Conservation (phyloP, 345 rosid genomes). For the Rhizophora apiculata region DNA sequence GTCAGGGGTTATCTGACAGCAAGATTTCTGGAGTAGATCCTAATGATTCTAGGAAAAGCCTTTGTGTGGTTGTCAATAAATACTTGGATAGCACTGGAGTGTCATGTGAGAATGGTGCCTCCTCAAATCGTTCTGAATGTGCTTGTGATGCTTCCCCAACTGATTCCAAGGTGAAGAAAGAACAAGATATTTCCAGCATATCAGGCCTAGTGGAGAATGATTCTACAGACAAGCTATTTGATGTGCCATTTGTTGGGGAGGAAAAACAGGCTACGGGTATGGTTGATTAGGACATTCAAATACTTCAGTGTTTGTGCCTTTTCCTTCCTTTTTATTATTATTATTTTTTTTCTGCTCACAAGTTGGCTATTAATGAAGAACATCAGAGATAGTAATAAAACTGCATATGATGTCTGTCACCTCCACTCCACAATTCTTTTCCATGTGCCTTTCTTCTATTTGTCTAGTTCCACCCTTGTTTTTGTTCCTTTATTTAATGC, state of each 20-base stretch:
- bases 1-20: slow-evolving; percentile 50
- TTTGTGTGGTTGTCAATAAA: slow-evolving; percentile 37
- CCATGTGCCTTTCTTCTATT: too few species aligned
- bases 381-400: too few species aligned
- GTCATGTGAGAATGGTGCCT: slow-evolving; percentile 49
- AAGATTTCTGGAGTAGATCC: slow-evolving; percentile 51
- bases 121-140: slow-evolving; percentile 40
- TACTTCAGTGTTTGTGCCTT: not conserved
- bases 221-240: slow-evolving; percentile 54
- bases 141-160: slow-evolving; percentile 41
- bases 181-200: slow-evolving; percentile 47
- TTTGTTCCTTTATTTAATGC: too few species aligned
- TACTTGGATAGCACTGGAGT: slow-evolving; percentile 67
- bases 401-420: too few species aligned
- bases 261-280: slow-evolving; percentile 69
- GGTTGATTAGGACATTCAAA: slow-evolving; percentile 7
- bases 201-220: slow-evolving; percentile 48
- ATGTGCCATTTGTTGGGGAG: slow-evolving; percentile 77
- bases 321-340: too few species aligned
- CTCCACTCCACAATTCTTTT: too few species aligned
- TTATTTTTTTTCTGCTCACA: too few species aligned
- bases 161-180: slow-evolving; percentile 45
- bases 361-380: too few species aligned
- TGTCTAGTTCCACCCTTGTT: too few species aligned
- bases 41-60: slow-evolving; percentile 55